Percentiles rank a stretch among this genome's conserved stretches.
phyloP scores from a whole-genome alignment of 2,329 filamentous ascomycete genomes.

The Leptoxyphium fumago region DNA sequence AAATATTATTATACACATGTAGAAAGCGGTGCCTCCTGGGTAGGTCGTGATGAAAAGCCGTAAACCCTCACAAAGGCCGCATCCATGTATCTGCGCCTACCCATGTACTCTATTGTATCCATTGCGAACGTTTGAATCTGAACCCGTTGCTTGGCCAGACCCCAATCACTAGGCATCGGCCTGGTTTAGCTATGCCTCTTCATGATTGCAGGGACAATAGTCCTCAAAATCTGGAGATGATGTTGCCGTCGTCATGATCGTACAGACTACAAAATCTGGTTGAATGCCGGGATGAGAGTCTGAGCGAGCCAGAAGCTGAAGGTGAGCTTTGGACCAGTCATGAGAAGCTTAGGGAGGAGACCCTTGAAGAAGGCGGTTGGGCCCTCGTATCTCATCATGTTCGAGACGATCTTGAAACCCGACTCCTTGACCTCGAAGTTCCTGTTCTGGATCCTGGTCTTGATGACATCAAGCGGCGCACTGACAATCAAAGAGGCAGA shows the following conservation, averaged over 20 bases:
- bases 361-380: slow-evolving; percentile 90
- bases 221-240: too few relatives aligned
- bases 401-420: slow-evolving; percentile 78
- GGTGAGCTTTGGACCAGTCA: slow-evolving; percentile 97
- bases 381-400: slow-evolving; percentile 89
- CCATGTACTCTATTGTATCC: too few relatives aligned
- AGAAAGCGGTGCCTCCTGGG: too few relatives aligned
- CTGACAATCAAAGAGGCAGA: slow-evolving; percentile 91
- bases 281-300: slow-evolving; percentile 90
- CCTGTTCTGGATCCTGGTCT: slow-evolving; percentile 94
- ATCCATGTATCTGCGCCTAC: too few relatives aligned
- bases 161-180: too few relatives aligned
- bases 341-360: slow-evolving; percentile 87
- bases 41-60: too few relatives aligned
- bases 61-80: too few relatives aligned
- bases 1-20: too few relatives aligned
- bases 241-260: background rate
- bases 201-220: too few relatives aligned
- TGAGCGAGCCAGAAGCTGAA: slow-evolving; percentile 99
- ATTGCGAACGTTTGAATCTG: too few relatives aligned
- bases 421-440: slow-evolving; percentile 98
- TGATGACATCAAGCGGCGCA: slow-evolving; percentile 93
- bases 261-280: slow-evolving; percentile 41
- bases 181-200: too few relatives aligned
- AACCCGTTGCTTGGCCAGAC: too few relatives aligned